Evolutionary conservation across 805 yeast genomes (phyloP), one percentile per base, ranked within the genome.

Genomic region (Monosporozyma siamensis): DNA sequence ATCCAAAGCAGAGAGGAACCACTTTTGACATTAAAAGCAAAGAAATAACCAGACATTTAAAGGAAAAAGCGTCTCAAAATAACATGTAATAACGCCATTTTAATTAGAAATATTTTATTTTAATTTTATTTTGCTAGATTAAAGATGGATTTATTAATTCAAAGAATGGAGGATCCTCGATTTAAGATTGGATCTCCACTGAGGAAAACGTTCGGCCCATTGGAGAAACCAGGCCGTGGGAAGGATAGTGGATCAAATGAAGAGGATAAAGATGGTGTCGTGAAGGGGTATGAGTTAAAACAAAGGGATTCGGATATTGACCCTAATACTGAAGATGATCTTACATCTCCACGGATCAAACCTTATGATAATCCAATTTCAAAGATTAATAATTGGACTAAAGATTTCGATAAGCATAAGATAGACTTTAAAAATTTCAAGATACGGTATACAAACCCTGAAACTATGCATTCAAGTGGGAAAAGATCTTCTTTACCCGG

Each of bases 61-160:
- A n/a, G n/a, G n/a, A n/a, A n/a, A n/a, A n/a, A n/a, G n/a, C n/a
- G n/a, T n/a, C n/a, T n/a, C n/a, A n/a, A n/a, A n/a, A n/a, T n/a
- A n/a, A n/a, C n/a, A n/a, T n/a, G n/a, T n/a, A n/a, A n/a, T n/a
- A n/a, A n/a, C n/a, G n/a, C n/a, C n/a, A n/a, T n/a, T n/a, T n/a
- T n/a, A n/a, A n/a, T n/a, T n/a, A n/a, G n/a, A n/a, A n/a, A n/a
- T n/a, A n/a, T n/a, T n/a, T n/a, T n/a, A n/a, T n/a, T n/a, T n/a
- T n/a, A n/a, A n/a, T n/a, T n/a, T n/a, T n/a, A n/a, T n/a, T n/a
- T n/a, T n/a, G n/a, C n/a, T n/a, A n/a, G n/a, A n/a, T n/a, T n/a
- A n/a, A 36, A 11, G 2, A 47, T 47, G 50, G 47, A 45, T 27
- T 35, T 43, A 21, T 35, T 47, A n/a, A 40, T 47, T 14, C 34